phyloP scores from a whole-genome alignment of 495 filamentous ascomycete genomes.

The Copromyces sp. region DNA sequence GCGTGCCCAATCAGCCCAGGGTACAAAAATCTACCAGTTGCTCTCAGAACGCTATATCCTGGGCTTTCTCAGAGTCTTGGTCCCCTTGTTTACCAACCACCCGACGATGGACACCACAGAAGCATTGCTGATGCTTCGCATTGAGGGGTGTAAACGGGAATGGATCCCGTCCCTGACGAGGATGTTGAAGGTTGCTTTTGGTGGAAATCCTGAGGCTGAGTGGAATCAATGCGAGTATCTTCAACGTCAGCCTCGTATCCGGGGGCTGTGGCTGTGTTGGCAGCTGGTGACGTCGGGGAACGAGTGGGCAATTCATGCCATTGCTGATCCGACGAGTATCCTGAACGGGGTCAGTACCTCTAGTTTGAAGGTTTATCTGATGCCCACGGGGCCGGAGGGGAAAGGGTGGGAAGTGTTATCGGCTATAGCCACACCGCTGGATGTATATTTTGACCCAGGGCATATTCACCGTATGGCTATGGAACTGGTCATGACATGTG shows the following conservation, averaged over 20 bases:
- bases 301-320: not conserved
- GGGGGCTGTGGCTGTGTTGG: not conserved
- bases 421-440: too few species aligned
- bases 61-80: not conserved
- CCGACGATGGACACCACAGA: not conserved
- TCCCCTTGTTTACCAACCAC: not conserved
- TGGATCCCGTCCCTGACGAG: not conserved
- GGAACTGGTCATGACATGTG: too few species aligned
- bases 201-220: not conserved
- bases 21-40: not conserved
- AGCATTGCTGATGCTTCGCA: not conserved
- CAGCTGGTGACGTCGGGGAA: not conserved
- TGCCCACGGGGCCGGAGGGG: not conserved
- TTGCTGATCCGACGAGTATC: not conserved
- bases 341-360: not conserved
- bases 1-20: not conserved
- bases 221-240: not conserved
- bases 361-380: not conserved
- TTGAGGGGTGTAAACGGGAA: not conserved
- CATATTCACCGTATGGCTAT: too few species aligned
- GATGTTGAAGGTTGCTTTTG: not conserved
- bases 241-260: not conserved
- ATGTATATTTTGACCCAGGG: too few species aligned
- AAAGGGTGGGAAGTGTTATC: not conserved
- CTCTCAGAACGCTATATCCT: not conserved